Evolutionary conservation across 352 stramenopile genomes (phyloP).

Genomic region (Globisporangium yorkense): DNA sequence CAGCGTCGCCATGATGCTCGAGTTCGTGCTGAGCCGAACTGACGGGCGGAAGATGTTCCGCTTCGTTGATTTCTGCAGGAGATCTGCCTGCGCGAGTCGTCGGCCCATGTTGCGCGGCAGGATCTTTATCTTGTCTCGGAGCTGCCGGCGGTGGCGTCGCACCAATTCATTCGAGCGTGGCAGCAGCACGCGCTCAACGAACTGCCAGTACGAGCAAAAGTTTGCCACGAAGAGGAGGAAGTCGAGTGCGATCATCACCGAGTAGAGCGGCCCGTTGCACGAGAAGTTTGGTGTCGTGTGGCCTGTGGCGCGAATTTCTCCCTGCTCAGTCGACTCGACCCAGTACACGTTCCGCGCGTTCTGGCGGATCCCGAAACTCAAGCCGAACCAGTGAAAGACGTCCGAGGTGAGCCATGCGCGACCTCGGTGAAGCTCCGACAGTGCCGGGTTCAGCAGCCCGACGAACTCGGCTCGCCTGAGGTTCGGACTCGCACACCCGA

Average conservation of each 20-base stretch:
- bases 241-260: constrained; percentile 21
- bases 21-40: constrained; percentile 1
- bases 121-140: constrained; percentile 5
- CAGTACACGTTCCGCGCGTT: constrained; percentile 16
- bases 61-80: not conserved
- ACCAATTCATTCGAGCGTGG: constrained; percentile 13
- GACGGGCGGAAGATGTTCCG: not conserved
- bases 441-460: constrained; percentile 13
- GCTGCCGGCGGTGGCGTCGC: constrained; percentile 6
- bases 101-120: constrained; percentile 2
- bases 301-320: not conserved
- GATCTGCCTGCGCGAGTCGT: constrained; percentile 3
- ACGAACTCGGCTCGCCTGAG: constrained; percentile 15
- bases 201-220: constrained; percentile 15
- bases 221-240: constrained; percentile 16
- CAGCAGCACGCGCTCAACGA: constrained; percentile 11
- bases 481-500: constrained; percentile 22
- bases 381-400: constrained; percentile 14
- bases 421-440: constrained; percentile 11
- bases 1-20: not conserved
- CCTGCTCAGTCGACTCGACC: constrained; percentile 3
- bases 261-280: constrained; percentile 20
- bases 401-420: constrained; percentile 21
- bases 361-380: constrained; percentile 19
- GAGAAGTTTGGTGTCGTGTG: constrained; percentile 19